A percentile compares a stretch with the other conserved stretches of the same genome.
Conservation (phyloP, 2,329 filamentous ascomycete genomes). For the Lasiodiplodia sp. region DNA sequence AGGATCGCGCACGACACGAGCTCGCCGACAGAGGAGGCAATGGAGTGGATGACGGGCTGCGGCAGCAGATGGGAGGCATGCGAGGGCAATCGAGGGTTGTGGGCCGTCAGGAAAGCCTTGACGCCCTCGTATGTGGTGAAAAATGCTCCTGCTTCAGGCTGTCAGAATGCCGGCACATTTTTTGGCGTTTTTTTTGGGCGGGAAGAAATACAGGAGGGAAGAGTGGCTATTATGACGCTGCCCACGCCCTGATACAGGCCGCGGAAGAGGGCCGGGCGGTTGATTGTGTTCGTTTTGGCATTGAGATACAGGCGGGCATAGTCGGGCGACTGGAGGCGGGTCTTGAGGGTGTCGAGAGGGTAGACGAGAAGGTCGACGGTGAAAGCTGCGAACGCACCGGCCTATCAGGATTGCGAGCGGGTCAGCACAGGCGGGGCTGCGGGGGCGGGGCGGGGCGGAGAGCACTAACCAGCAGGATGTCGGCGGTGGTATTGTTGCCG, state of each 20-base stretch:
- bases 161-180: constrained; percentile 5
- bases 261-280: constrained; percentile 65
- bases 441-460: constrained; percentile 31
- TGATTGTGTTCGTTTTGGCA: constrained; percentile 61
- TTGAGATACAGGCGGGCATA: constrained; percentile 72
- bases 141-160: constrained; percentile 74
- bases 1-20: constrained; percentile 85
- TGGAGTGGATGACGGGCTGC: constrained; percentile 73
- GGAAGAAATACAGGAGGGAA: constrained; percentile 74
- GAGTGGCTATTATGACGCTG: constrained; percentile 81
- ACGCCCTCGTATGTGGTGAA: constrained; percentile 87
- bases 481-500: constrained; percentile 58
- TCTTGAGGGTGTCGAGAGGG: constrained; percentile 89
- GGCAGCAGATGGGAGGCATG: constrained; percentile 59
- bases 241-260: constrained; percentile 89
- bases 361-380: constrained; percentile 86
- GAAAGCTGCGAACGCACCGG: constrained; percentile 84
- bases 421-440: constrained; percentile 14
- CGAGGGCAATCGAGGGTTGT: constrained; percentile 52
- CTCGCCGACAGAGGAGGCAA: constrained; percentile 79
- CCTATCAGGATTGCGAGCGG: constrained; percentile 57
- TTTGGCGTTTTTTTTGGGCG: neutral
- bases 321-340: constrained; percentile 79
- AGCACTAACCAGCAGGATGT: constrained; percentile 65
- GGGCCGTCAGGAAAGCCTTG: constrained; percentile 67